Conservation (phyloP, 345 rosid species). For the Cochlearia excelsa region DNA sequence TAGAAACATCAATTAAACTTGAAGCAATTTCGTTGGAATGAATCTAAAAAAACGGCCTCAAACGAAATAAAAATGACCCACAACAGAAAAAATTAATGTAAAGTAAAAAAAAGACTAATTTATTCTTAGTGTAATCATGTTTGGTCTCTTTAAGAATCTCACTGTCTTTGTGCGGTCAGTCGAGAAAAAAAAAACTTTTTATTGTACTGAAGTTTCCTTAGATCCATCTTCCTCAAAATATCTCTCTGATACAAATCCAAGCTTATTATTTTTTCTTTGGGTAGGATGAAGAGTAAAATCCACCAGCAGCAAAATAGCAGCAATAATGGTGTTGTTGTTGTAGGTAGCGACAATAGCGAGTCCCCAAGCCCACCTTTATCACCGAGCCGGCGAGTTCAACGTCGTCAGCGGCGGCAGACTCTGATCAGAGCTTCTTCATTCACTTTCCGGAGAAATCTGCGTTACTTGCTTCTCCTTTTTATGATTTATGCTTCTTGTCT, state of each 20-base stretch:
- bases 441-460: constrained; percentile 56
- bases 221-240: constrained; percentile 19
- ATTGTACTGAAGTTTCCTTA: constrained; percentile 14
- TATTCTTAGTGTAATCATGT: constrained; percentile 26
- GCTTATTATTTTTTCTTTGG: not conserved
- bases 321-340: constrained; percentile 19
- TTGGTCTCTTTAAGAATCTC: constrained; percentile 25
- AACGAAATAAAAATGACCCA: too few relatives aligned
- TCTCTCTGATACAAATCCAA: constrained; percentile 7
- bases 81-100: too few relatives aligned
- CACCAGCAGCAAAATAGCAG: constrained; percentile 34
- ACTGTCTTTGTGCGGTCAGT: constrained; percentile 20
- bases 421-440: constrained; percentile 53
- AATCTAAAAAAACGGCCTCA: too few relatives aligned
- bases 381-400: constrained; percentile 46
- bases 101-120: not conserved
- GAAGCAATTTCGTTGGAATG: too few relatives aligned
- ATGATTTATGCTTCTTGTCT: constrained; percentile 68
- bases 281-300: constrained; percentile 44
- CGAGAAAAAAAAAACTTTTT: constrained; percentile 6
- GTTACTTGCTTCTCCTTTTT: constrained; percentile 58
- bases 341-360: constrained; percentile 46
- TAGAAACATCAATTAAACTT: too few relatives aligned
- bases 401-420: constrained; percentile 57
- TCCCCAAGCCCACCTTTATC: constrained; percentile 76